Conservation (phyloP, 1,284 basidiomycete genomes). For the Heterobasidion parviporum region DNA sequence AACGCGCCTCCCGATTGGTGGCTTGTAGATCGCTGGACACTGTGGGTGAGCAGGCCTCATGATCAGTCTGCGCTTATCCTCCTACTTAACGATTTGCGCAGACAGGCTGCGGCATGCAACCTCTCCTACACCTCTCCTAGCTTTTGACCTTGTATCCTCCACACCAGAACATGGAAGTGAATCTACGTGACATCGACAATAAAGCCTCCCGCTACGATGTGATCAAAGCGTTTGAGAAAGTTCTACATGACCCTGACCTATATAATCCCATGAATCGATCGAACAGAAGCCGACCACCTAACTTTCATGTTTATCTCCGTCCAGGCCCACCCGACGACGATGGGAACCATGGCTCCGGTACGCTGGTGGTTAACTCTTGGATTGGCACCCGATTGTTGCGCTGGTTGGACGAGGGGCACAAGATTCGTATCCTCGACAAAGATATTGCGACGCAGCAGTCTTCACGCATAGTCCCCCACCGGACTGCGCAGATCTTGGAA, state of each 20-base stretch:
- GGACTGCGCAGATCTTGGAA: not conserved
- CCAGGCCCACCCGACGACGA: slow-evolving; percentile 3
- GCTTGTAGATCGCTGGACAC: not conserved
- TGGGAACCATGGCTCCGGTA: slow-evolving; percentile 9
- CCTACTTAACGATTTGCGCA: not conserved
- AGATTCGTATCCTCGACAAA: slow-evolving; percentile 2
- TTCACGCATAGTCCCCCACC: not conserved
- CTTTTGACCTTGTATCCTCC: not conserved
- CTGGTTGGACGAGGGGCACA: slow-evolving; percentile 6
- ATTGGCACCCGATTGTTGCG: slow-evolving; percentile 4
- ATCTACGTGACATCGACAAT: slow-evolving; percentile 3
- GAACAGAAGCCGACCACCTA: slow-evolving; percentile 8
- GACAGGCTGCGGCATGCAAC: not conserved
- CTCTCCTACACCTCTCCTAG: not conserved
- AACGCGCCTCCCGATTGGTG: no score
- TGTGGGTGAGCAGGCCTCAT: not conserved
- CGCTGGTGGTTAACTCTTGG: slow-evolving; percentile 5
- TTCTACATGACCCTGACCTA: slow-evolving; percentile 13
- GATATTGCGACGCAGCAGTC: not conserved
- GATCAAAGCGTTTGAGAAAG: slow-evolving; percentile 7
- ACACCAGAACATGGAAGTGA: slow-evolving; percentile 9
- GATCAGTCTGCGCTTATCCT: not conserved
- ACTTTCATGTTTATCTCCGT: slow-evolving; percentile 12
- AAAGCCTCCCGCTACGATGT: slow-evolving; percentile 13
- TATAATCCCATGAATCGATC: slow-evolving; percentile 5